phyloP scores from a whole-genome alignment of 345 rosid genomes.

The Eucalyptus virginea region DNA sequence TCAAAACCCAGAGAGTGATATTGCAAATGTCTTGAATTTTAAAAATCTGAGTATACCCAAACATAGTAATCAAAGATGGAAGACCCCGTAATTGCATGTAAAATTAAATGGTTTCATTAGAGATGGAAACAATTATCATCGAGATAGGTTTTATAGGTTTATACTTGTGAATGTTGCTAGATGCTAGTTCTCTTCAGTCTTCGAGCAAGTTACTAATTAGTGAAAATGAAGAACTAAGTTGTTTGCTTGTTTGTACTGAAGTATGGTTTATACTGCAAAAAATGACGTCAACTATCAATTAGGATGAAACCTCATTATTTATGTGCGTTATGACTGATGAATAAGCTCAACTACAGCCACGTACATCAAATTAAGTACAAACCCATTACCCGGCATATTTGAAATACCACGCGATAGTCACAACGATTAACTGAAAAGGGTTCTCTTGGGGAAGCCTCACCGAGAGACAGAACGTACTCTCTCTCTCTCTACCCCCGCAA shows the following conservation, averaged over 20 bases:
- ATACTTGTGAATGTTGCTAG: not conserved
- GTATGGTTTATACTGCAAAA: not conserved
- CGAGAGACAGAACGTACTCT: not conserved
- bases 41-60: not conserved
- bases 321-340: not conserved
- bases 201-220: not conserved
- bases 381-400: not conserved
- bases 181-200: not conserved
- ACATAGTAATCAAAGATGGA: not conserved
- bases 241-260: not conserved
- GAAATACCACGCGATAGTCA: not conserved
- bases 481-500: not conserved
- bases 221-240: not conserved
- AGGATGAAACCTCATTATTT: not conserved
- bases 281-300: not conserved
- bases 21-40: not conserved
- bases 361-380: not conserved
- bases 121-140: not conserved
- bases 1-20: not conserved
- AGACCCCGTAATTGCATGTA: not conserved
- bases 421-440: not conserved
- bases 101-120: not conserved
- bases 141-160: not conserved
- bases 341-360: not conserved
- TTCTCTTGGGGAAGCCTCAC: not conserved